Base-by-base conservation (phyloP, 441 rosid genomes). In the Populus hybrid region DNA sequence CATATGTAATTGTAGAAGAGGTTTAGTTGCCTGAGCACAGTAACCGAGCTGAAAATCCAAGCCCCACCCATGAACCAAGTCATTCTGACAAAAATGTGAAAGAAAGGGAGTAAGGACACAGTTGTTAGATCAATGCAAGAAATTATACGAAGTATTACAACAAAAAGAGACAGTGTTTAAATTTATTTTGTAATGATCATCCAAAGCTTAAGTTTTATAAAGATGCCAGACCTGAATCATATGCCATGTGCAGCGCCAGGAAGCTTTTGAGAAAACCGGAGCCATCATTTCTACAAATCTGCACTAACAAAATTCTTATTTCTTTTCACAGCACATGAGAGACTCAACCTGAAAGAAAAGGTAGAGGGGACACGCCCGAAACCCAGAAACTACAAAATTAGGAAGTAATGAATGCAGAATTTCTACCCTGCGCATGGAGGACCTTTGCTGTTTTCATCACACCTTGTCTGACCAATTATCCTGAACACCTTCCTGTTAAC, bases 201-300 rank as follows among this genome's bases (percentile, higher is more conserved):
- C 46, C 5, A 38, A 28, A 34, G 14, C 9, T 21, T 7, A 7
- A 24, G 11, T 19, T 24, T 21, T 18, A 10, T 34, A 50, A 71
- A 50, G 63, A 53, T 65, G 34, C 30, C 19, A 46, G 81, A 90
- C 97, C 95, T 91, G 98, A 86, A 94, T 90, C 92, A 91, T 86
- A 79, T 88, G 84, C 97, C 98, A 94, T n/a, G 89, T 79, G 76
- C 97, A 94, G 46, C 86, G 85, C 98, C 98, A 91, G 10, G 95
- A 88, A 69, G 87, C 90, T 79, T 74, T 84, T 19, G 98, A 92
- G 86, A 94, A 94, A 79, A 91, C 95, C 61, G 98, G 98, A 66
- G 93, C 94, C 97, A 91, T 92, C 91, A 94, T 87, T 85, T 94
- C 94, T 2, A 92, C 94, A 89, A 90, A 92, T 83, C 95, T 92